Percentiles rank a stretch among this genome's conserved stretches.
Conservation (phyloP, 176 grass and related monocot species). For the Aegilops speltoides region DNA sequence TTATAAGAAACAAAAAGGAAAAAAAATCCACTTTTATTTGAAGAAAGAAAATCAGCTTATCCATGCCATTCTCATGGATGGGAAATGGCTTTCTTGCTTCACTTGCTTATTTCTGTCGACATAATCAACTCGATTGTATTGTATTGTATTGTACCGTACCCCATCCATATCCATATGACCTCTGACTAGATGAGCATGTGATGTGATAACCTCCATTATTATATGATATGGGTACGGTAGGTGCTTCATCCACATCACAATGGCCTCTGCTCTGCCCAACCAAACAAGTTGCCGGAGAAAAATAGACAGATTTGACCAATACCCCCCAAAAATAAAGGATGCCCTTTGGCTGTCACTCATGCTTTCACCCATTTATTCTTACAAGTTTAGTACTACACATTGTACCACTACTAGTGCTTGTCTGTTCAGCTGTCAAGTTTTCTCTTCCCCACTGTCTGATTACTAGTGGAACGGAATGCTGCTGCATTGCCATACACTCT, state of each 20-base stretch:
- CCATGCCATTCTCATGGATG: neutral
- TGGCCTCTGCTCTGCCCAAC: neutral
- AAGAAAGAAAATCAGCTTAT: no score
- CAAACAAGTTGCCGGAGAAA: neutral
- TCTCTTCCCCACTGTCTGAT: neutral
- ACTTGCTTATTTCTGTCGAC: no score
- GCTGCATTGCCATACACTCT: neutral
- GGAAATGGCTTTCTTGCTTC: neutral
- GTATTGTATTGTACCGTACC: neutral
- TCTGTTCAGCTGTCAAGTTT: neutral
- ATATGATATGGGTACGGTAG: neutral
- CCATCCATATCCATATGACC: neutral
- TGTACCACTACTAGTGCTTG: neutral
- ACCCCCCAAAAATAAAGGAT: neutral
- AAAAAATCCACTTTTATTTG: no score
- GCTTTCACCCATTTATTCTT: neutral
- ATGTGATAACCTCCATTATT: neutral
- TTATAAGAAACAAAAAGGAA: neutral
- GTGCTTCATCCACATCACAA: slow-evolving; percentile 12
- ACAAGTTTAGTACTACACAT: neutral
- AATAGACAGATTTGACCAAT: neutral
- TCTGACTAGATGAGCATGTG: neutral
- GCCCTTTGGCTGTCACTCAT: neutral
- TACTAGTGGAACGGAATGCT: neutral
- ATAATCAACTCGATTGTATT: neutral